Base-by-base conservation (phyloP, 345 rosid genomes). In the Excoecaria cochinchinensis region DNA sequence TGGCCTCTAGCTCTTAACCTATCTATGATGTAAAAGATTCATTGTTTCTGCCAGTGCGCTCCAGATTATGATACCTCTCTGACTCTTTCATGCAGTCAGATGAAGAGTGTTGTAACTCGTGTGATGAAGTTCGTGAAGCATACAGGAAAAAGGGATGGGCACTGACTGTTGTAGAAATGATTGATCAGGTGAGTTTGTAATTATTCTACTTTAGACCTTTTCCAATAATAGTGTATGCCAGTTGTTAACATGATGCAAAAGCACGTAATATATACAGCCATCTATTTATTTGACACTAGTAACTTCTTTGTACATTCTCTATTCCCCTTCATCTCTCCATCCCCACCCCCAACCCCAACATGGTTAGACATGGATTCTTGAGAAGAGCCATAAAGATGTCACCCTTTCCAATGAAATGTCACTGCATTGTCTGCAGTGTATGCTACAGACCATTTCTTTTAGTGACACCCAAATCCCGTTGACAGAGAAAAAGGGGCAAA, bases 121-220 rank as follows among this genome's bases (percentile, higher is more conserved):
- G 83, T 25, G 80, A 80, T 10, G 80, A 76, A 59, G 83, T 80
- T 67, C 83, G 76, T 51, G 77, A 80, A 68, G 83, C 80, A 25
- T 80, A 80, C 66, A 51, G 77, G 60, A 72, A 46, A 62, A 80
- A 47, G n/a, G 83, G 83, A 38, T 80, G 83, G 83, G 80, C 80
- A 14, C 11, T 80, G 63, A 72, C 77, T 73, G 52, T 56, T 38
- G 14, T 64, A 38, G 83, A 80, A 55, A 36, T 76, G 77, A 72
- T 80, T 67, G 83, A 80, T 51, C 83, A 80, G 74, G 83, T 80
- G 14, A 62, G 77, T 39, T 69, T 58, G 19, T 16, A 3, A 6
- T 8, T 21, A 9, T 55, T 25, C 14, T 24, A 42, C 14, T 56
- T 40, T 0, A 24, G 21, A n/a, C 46, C 25, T 52, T 50, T 51